Conservation (phyloP, 768 basidiomycete species). For the Suillus tomentosus region DNA sequence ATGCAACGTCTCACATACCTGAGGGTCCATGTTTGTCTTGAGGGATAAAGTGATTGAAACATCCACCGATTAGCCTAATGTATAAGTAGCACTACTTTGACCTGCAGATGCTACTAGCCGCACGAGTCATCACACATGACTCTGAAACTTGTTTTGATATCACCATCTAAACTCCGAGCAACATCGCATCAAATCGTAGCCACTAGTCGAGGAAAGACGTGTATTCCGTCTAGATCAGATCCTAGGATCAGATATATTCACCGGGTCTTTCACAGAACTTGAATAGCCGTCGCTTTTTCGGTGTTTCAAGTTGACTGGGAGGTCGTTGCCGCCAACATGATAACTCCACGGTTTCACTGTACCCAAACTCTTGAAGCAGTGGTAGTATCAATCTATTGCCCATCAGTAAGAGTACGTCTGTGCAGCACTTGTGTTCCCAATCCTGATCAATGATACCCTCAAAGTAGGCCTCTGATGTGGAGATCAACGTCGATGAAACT, state of each 20-base stretch:
- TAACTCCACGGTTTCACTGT: conserved; percentile 76
- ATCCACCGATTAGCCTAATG: background rate
- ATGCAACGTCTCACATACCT: conserved; percentile 14
- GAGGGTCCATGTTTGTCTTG: conserved; percentile 25
- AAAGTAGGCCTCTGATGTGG: conserved; percentile 77
- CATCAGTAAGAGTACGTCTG: conserved; percentile 63
- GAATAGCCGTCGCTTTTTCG: background rate
- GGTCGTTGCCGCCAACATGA: conserved; percentile 49
- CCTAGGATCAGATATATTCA: background rate
- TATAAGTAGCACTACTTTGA: background rate
- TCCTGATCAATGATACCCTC: conserved; percentile 8
- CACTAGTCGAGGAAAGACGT: background rate
- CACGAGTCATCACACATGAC: background rate
- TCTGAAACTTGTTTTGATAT: background rate
- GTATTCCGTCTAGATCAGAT: background rate
- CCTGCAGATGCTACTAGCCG: background rate
- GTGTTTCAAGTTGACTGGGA: background rate
- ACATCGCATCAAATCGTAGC: background rate
- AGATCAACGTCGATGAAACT: conserved; percentile 73
- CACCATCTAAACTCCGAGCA: background rate
- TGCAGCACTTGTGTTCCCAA: background rate
- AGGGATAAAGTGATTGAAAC: background rate
- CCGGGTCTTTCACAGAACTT: background rate
- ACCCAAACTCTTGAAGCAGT: conserved; percentile 60
- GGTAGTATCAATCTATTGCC: conserved; percentile 64